Evolutionary conservation across 371 early-diverging fungal genomes (phyloP).

Genomic region (Lichtheimia corymbifera): DNA sequence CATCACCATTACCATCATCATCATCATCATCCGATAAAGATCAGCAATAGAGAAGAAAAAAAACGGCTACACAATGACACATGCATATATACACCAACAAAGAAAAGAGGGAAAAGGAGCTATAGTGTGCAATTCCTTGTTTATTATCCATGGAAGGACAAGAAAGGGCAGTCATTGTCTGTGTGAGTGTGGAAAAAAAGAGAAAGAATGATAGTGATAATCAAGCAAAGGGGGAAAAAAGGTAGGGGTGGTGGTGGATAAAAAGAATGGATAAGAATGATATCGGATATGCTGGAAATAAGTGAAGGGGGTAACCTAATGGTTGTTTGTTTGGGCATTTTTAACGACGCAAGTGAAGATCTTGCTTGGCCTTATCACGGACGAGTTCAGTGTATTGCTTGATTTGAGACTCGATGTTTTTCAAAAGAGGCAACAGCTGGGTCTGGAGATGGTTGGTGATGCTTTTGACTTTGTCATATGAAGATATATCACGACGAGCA

Average conservation of each 20-base stretch:
- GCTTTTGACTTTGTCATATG: slow-evolving; percentile 53
- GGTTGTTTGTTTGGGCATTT: no score
- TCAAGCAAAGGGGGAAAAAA: no score
- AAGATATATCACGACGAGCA: slow-evolving; percentile 45
- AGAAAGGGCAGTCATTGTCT: no score
- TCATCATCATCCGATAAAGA: not conserved
- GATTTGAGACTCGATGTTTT: slow-evolving; percentile 39
- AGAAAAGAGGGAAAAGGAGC: not conserved
- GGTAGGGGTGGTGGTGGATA: no score
- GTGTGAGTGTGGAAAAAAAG: no score
- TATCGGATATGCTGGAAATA: not conserved
- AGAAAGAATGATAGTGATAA: no score
- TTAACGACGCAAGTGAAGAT: slow-evolving; percentile 19
- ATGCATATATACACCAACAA: not conserved
- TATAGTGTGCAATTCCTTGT: not conserved
- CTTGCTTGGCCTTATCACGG: slow-evolving; percentile 16
- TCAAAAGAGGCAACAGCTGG: slow-evolving; percentile 56
- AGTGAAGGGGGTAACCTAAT: no score
- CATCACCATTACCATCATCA: not conserved
- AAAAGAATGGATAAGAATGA: not conserved
- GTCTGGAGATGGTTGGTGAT: slow-evolving; percentile 45
- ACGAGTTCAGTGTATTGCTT: slow-evolving; percentile 24
- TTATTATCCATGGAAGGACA: no score
- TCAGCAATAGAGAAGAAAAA: not conserved
- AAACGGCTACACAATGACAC: no score